Evolutionary conservation across 179 eudicot genomes (phyloP).

Genomic region (Spergularia azorica): DNA sequence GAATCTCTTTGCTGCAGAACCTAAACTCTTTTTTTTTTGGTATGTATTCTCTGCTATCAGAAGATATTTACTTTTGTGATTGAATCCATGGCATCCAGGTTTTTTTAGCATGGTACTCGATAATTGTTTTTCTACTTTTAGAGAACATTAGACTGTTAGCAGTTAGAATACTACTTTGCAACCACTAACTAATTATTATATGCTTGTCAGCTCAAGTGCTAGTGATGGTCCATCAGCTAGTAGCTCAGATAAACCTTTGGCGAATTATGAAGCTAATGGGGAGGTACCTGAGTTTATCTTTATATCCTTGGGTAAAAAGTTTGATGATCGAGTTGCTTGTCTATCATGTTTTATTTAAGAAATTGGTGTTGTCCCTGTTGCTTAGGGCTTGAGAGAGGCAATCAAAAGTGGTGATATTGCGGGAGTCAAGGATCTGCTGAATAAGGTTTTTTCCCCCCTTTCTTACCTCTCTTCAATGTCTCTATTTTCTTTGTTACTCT

Average conservation of each 20-base stretch:
- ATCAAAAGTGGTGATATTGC: conserved; percentile 80
- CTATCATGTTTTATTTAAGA: not conserved
- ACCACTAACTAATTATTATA: conserved; percentile 13
- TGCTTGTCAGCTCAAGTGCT: conserved; percentile 44
- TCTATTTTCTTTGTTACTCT: conserved; percentile 16
- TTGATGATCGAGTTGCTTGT: conserved; percentile 3
- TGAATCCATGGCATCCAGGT: not conserved
- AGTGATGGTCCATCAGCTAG: conserved; percentile 53
- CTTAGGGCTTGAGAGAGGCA: conserved; percentile 93
- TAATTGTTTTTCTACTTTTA: not conserved
- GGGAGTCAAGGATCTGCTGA: conserved; percentile 80
- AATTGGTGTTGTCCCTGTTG: conserved; percentile 15
- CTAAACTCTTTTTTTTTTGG: not conserved
- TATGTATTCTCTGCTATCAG: not conserved
- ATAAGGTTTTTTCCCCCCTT: conserved; percentile 46
- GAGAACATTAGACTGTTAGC: not conserved
- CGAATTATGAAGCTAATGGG: conserved; percentile 81
- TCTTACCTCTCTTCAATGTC: not conserved
- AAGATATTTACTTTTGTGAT: not conserved
- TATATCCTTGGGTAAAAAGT: conserved; percentile 13
- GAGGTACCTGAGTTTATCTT: conserved; percentile 55
- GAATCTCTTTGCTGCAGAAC: too few relatives aligned
- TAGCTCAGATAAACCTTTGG: conserved; percentile 44
- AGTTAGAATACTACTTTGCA: not conserved
- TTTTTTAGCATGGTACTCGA: not conserved